Evolutionary conservation across 306 rosid species (phyloP).

Genomic region (apple (Malus domestica)): ASM211411v1 NC_041795.1:4354001-4354500

Average conservation of each 20-base stretch:
- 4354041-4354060: conserved; percentile 88
- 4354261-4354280: conserved; percentile 64
- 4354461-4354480: conserved; percentile 14
- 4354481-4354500: conserved; percentile 28
- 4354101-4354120: conserved; percentile 67
- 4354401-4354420: conserved; percentile 70
- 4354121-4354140: conserved; percentile 64
- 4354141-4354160: conserved; percentile 69
- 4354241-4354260: conserved; percentile 64
- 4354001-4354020: conserved; percentile 64
- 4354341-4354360: conserved; percentile 34
- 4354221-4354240: conserved; percentile 60
- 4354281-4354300: conserved; percentile 56
- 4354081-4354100: conserved; percentile 86
- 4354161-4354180: conserved; percentile 64
- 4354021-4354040: conserved; percentile 72
- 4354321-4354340: conserved; percentile 60
- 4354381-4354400: conserved; percentile 43
- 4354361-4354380: conserved; percentile 42
- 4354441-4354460: conserved; percentile 27
- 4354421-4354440: conserved; percentile 28
- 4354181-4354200: conserved; percentile 82
- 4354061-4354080: conserved; percentile 69
- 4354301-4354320: conserved; percentile 25
- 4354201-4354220: conserved; percentile 82